Percentiles rank a stretch among this genome's conserved stretches.
Conservation (phyloP, 2,329 filamentous ascomycete genomes). For the Leptographium radiaticola region DNA sequence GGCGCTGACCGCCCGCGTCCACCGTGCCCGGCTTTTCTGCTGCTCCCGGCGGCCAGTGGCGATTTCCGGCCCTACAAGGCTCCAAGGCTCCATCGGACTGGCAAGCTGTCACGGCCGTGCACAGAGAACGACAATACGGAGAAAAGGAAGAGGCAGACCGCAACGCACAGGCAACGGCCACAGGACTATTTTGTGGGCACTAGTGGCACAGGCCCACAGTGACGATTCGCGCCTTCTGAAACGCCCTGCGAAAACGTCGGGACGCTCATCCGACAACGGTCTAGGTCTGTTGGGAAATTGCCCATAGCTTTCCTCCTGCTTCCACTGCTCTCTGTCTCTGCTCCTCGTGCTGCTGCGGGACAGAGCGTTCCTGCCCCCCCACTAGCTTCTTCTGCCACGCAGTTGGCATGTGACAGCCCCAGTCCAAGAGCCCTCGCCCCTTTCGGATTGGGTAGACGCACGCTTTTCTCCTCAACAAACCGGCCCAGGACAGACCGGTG, state of each 20-base stretch:
- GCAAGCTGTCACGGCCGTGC: not conserved
- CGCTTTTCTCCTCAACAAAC: slow-evolving; percentile 7
- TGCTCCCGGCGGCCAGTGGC: not conserved
- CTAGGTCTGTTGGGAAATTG: slow-evolving; percentile 4
- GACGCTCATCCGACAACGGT: not conserved
- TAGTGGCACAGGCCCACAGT: not conserved
- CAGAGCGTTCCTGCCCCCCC: not conserved
- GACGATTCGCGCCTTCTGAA: not conserved
- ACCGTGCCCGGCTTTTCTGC: not conserved
- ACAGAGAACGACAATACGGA: not conserved
- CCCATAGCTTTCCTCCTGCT: slow-evolving; percentile 1
- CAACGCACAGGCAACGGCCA: not conserved
- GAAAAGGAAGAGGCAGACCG: not conserved
- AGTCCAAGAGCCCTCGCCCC: slow-evolving; percentile 1
- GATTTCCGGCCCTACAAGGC: not conserved
- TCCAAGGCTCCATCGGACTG: not conserved
- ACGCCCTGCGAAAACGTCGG: not conserved
- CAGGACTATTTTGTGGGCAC: not conserved
- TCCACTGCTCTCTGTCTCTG: not conserved
- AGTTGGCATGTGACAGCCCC: slow-evolving; percentile 10
- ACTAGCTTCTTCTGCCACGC: not conserved
- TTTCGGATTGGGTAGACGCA: not conserved
- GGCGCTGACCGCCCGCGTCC: not conserved
- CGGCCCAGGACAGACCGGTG: not conserved
- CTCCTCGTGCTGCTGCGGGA: not conserved